phyloP scores from a whole-genome alignment of 495 filamentous ascomycete species.

The Penicillium verhagenii region DNA sequence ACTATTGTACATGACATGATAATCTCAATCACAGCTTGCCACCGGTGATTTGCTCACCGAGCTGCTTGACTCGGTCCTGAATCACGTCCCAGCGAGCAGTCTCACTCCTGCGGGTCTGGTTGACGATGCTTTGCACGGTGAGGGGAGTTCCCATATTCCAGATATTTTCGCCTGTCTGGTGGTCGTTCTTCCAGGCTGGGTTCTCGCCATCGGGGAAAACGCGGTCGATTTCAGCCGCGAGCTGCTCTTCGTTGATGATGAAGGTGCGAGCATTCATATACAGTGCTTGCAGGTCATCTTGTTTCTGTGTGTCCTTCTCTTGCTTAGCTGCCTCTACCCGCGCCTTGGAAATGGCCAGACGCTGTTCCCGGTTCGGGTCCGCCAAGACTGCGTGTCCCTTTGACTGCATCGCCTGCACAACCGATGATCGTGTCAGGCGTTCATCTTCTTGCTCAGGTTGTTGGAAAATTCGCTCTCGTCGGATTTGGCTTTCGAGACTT shows the following conservation, averaged over 20 bases:
- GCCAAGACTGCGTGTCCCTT: conserved; percentile 38
- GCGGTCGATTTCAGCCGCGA: conserved; percentile 59
- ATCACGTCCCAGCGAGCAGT: conserved; percentile 42
- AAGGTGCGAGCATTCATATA: conserved; percentile 66
- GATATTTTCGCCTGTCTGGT: conserved; percentile 47
- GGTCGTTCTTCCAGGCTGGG: conserved; percentile 47
- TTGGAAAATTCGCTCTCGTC: conserved; percentile 44
- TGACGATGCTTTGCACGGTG: conserved; percentile 43
- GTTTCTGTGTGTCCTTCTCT: conserved; percentile 39
- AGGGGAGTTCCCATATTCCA: conserved; percentile 58
- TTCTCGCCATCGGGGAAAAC: conserved; percentile 57
- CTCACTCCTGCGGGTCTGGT: conserved; percentile 32
- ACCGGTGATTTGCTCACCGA: conserved; percentile 67
- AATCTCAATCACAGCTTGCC: conserved; percentile 55
- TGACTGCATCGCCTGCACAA: conserved; percentile 42
- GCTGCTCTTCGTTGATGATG: conserved; percentile 61
- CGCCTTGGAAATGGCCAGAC: conserved; percentile 42
- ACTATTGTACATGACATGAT: conserved; percentile 30
- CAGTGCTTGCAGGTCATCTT: conserved; percentile 55
- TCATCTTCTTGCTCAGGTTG: conserved; percentile 60
- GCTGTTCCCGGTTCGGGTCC: conserved; percentile 47
- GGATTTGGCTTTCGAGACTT: conserved; percentile 34
- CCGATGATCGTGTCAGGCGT: conserved; percentile 54
- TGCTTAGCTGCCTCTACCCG: conserved; percentile 37
- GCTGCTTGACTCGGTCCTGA: conserved; percentile 58